Evolutionary conservation across 129 eudicot species (phyloP), one percentile per base, ranked within the genome.

Genomic region (Glebionis coronaria): DNA sequence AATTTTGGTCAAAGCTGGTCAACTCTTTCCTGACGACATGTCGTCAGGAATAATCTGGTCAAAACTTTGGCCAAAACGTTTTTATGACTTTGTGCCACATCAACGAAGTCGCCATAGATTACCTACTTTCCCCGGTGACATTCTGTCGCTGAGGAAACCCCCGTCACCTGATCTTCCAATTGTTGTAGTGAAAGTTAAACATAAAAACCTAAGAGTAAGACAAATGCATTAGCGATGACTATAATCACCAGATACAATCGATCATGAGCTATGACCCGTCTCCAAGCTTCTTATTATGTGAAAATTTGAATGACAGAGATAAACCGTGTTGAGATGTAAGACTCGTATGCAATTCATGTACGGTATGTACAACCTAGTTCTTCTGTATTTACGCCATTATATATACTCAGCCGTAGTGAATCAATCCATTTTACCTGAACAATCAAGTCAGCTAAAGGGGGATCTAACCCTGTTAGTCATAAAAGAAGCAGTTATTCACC

Each of bases 401-500:
- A 51, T 59, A 23, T 0, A 67, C 73, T 67, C 67, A 47, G 14
- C 44, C 54, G 18, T 49, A 14, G 19, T 7, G 2, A 49, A 49
- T 5, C 54, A 4, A 56, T 44, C 56, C 67, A 46, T 4, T 51
- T 71, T 27, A 25, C 15, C 16, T 52, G 67, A 25, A 61, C 72
- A 49, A 42, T 64, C 81, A 85, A 12, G 7, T 14, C 54, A 13
- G 54, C 54, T 49, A 58, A 21, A 89, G 81, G 18, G 96, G 96
- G 50, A 89, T 89, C 96, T 94, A 89, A 10, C 96, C 96, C 96
- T 89, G 88, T 70, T 4, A 51, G 28, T 61, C 77, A 55, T 10
- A 14, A 27, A 28, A 27, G 63, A 4, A 27, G 44, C 1, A 4
- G 29, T 35, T 12, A 28, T 13, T 10, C 63, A 12, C 16, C 18